phyloP scores from a whole-genome alignment of 768 basidiomycete species.

The Neoboletus brunneissimus region DNA sequence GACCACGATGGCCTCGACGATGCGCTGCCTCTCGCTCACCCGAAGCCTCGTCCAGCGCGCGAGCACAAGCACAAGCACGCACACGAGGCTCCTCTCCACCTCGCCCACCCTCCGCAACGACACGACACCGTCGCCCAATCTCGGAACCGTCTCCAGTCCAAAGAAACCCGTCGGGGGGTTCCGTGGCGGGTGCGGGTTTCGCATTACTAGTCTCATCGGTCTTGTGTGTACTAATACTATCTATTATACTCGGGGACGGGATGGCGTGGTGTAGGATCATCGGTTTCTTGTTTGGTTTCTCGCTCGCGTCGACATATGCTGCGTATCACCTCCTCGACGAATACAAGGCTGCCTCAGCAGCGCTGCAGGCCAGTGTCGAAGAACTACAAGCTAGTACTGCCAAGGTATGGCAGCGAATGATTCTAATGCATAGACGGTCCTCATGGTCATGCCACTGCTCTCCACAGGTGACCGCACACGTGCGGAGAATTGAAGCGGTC shows the following conservation, averaged over 20 bases:
- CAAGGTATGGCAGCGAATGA: conserved; percentile 46
- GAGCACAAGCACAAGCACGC: conserved; percentile 4
- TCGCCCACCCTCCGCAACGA: conserved; percentile 45
- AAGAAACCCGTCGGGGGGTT: conserved; percentile 78
- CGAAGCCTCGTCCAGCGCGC: conserved; percentile 13
- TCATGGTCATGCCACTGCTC: background rate
- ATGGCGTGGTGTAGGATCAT: conserved; percentile 51
- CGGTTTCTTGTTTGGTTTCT: conserved; percentile 88
- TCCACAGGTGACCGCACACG: conserved; percentile 73
- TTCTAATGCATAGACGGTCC: background rate
- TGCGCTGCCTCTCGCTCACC: conserved; percentile 29
- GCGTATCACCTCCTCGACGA: conserved; percentile 89
- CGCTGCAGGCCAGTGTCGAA: conserved; percentile 83
- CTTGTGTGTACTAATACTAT: background rate
- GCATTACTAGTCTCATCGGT: conserved; percentile 5
- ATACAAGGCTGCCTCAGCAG: conserved; percentile 84
- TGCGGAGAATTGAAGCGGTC: conserved; percentile 78
- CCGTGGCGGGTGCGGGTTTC: conserved; percentile 53
- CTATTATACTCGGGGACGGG: background rate
- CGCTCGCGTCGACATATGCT: conserved; percentile 80
- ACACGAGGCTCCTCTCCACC: conserved; percentile 42
- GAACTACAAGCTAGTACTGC: conserved; percentile 81
- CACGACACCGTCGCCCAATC: conserved; percentile 39
- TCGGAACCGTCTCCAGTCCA: conserved; percentile 53
- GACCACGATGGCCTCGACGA: conserved; percentile 36